phyloP scores from a whole-genome alignment of 441 rosid genomes.

The Manihot esculenta region DNA sequence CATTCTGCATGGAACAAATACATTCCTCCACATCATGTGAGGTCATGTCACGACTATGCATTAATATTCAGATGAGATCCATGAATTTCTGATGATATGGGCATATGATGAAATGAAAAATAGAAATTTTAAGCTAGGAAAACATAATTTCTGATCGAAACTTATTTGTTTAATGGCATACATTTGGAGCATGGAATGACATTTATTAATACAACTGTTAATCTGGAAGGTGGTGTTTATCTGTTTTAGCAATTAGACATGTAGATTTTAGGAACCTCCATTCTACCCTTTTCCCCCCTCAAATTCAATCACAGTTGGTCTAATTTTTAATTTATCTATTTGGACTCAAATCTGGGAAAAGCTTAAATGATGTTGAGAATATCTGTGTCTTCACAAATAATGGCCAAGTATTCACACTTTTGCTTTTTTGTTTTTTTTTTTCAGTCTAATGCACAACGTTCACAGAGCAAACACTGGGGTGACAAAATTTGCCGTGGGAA shows the following conservation, averaged over 20 bases:
- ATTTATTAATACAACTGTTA: neutral
- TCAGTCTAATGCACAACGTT: conserved; percentile 65
- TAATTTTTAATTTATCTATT: conserved; percentile 5
- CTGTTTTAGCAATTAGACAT: neutral
- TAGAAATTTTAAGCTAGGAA: neutral
- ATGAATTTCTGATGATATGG: neutral
- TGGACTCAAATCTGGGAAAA: neutral
- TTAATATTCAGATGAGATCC: neutral
- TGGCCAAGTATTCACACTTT: conserved; percentile 8
- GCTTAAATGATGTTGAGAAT: neutral
- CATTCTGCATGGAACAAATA: neutral
- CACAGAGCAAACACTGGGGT: conserved; percentile 37
- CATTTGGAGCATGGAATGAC: neutral
- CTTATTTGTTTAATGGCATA: neutral
- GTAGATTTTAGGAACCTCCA: neutral
- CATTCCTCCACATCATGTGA: neutral
- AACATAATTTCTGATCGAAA: neutral
- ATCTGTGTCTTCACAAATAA: neutral
- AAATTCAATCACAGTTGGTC: neutral
- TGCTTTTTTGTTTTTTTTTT: conserved; percentile 22
- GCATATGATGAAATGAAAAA: neutral
- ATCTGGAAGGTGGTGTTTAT: neutral
- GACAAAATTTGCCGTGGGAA: conserved; percentile 55
- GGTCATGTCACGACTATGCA: neutral
- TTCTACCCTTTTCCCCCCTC: too few relatives aligned